Evolutionary conservation across 106 monocot species (phyloP), one percentile per base, ranked within the genome.

Genomic region (Allium fistulosum): DNA sequence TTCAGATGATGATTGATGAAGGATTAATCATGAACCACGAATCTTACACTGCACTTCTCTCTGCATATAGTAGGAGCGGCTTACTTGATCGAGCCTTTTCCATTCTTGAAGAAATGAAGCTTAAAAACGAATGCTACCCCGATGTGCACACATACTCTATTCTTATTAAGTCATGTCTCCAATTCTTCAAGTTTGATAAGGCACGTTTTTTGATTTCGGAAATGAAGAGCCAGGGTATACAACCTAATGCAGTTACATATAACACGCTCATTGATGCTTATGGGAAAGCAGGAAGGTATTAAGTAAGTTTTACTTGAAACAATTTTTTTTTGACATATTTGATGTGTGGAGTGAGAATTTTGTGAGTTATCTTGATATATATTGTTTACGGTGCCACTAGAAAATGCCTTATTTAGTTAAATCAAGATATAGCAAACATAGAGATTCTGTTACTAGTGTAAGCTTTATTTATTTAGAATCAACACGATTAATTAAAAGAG

Each of bases 111-210:
- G 68, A 71, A 46, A 97, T 97, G 96, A 97, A 92, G 70, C 76
- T 9, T 51, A 92, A 86, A 65, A 67, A 79, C 68, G 86, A 89
- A 28, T 97, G 96, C 71, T 71, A 79, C 45, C 96, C 96, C 49
- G 96, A 97, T 80, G 88, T 97, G 53, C 79, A 97, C 13, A 97
- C 96, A 11, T 97, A 97, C 65, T 89, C 96, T 49, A 89, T 97
- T 77, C 83, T 97, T 48, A 92, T 97, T 26, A 92, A 97, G 60
- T 97, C 92, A 1, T 97, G 96, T 64, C 63, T 92, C 11, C 84
- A 89, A 65, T 68, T 79, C 47, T 83, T 65, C 68, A 76, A 70
- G 63, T 92, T 92, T 77, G 96, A 92, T 45, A 84, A 82, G 76
- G 96, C 84, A 4, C 80, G 77, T 67, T 65, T 59, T 26, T 75